Evolutionary conservation across 441 rosid species (phyloP).

Genomic region (Brassica hybrid): DNA sequence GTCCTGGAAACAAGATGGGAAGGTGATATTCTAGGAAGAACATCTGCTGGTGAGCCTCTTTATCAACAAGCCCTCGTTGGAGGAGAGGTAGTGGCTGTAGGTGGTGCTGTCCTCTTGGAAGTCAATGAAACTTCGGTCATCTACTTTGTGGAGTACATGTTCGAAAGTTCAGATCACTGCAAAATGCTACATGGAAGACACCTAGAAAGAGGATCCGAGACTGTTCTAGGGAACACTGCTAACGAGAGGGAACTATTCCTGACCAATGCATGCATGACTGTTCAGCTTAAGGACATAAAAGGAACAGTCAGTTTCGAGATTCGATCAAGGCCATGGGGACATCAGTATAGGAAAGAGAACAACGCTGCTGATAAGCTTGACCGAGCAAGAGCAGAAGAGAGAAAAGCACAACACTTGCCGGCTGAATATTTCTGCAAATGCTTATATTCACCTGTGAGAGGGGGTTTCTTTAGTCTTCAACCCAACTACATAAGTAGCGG

Average conservation of each 20-base stretch:
- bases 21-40: conserved; percentile 53
- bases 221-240: conserved; percentile 72
- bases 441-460: conserved; percentile 75
- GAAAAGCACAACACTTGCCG: conserved; percentile 65
- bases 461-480: conserved; percentile 82
- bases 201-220: conserved; percentile 62
- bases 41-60: conserved; percentile 55
- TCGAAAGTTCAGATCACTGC: conserved; percentile 55
- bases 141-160: conserved; percentile 82
- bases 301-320: conserved; percentile 54
- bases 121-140: conserved; percentile 52
- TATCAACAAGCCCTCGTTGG: conserved; percentile 58
- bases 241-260: conserved; percentile 78
- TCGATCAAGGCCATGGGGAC: conserved; percentile 74
- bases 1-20: conserved; percentile 67
- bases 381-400: conserved; percentile 67
- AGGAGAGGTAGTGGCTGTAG: conserved; percentile 61
- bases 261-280: conserved; percentile 59
- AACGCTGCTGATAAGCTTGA: conserved; percentile 56
- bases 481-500: conserved; percentile 57
- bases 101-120: conserved; percentile 56
- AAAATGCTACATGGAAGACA: conserved; percentile 79
- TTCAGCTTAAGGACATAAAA: conserved; percentile 60
- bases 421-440: conserved; percentile 75
- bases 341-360: conserved; percentile 57